Evolutionary conservation across 2,329 filamentous ascomycete genomes (phyloP), one percentile per base, ranked within the genome.

Genomic region (Monilinia fructicola): DNA sequence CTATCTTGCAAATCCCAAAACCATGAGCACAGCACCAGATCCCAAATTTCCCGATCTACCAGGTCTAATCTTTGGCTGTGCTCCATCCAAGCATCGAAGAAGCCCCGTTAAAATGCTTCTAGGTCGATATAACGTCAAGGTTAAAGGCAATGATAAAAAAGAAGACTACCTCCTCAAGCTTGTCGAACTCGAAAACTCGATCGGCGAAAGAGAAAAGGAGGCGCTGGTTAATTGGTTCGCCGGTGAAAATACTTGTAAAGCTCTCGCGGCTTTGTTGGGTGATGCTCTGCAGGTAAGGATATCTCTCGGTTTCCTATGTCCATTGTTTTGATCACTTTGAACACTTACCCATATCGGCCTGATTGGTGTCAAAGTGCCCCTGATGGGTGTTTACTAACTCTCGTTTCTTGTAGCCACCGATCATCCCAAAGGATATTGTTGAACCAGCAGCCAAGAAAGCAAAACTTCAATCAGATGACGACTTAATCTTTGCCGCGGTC

Each of bases 131-230:
- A 26, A 62, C 23, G 44, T 54, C 23, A 23, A 62, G 11, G 16
- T 42, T 2, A 52, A 16, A 4, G 5, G 31, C 0, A 52, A 28
- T 2, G 46, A 62, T 18, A 62, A 7, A 7, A 62, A 62, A 54
- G 48, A 52, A 54, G 35, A 54, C 23, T 28, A 16, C 6, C 44
- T 62, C 14, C 31, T 1, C 5, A 62, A 54, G 23, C 59, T 62
- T n/a, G 12, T 62, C 23, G 59, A 54, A 4, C 48, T 62, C 11
- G 59, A 62, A 28, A 54, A 42, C 1, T 52, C 31, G 3, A 9
- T 62, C 21, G 48, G 46, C 1, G 48, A 54, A 12, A 62, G 48
- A n/a, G 59, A 62, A 42, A 62, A 54, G 10, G 59, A 52, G 21
- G 59, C 59, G 10, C 23, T 62, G 3, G 46, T 54, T 5, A 62